phyloP scores from a whole-genome alignment of 1,139 yeast genomes.

The Suhomyces yuchorum region DNA sequence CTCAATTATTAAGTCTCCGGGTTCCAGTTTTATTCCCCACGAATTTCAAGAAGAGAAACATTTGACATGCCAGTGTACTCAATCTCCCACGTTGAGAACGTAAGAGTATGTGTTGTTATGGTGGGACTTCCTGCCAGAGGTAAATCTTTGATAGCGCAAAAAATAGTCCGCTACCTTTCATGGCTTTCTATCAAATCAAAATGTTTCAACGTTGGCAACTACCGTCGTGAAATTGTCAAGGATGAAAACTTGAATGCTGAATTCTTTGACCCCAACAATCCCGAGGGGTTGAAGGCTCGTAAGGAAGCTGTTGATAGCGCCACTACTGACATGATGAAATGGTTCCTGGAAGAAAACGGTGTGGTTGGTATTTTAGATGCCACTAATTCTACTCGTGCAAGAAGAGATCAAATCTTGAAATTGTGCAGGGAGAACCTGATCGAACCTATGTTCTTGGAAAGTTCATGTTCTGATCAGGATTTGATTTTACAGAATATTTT shows the following conservation, averaged over 20 bases:
- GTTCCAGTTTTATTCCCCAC: slow-evolving; percentile 2
- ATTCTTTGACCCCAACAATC: slow-evolving; percentile 73
- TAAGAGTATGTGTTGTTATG: slow-evolving; percentile 75
- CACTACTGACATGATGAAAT: slow-evolving; percentile 77
- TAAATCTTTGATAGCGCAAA: slow-evolving; percentile 77
- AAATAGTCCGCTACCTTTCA: slow-evolving; percentile 81
- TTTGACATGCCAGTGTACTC: slow-evolving; percentile 68
- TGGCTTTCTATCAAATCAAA: slow-evolving; percentile 90
- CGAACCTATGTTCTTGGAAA: slow-evolving; percentile 90
- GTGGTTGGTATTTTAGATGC: slow-evolving; percentile 94
- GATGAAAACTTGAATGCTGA: slow-evolving; percentile 54
- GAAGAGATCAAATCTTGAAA: slow-evolving; percentile 67
- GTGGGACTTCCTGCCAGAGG: slow-evolving; percentile 75
- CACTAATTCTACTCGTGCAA: slow-evolving; percentile 70
- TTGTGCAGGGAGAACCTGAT: slow-evolving; percentile 67
- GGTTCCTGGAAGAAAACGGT: slow-evolving; percentile 82
- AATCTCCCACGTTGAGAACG: slow-evolving; percentile 69
- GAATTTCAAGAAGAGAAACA: neutral
- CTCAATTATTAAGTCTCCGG: neutral
- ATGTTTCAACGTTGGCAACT: slow-evolving; percentile 87
- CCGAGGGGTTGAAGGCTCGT: slow-evolving; percentile 62
- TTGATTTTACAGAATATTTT: slow-evolving; percentile 75
- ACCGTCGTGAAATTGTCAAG: slow-evolving; percentile 60
- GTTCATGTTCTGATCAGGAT: slow-evolving; percentile 84
- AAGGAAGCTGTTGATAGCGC: slow-evolving; percentile 73